These are phyloP conservation scores for Penstemon eatonii DNA, from an alignment of 257 asterid genomes.

Conservation along the genomic window DNA sequence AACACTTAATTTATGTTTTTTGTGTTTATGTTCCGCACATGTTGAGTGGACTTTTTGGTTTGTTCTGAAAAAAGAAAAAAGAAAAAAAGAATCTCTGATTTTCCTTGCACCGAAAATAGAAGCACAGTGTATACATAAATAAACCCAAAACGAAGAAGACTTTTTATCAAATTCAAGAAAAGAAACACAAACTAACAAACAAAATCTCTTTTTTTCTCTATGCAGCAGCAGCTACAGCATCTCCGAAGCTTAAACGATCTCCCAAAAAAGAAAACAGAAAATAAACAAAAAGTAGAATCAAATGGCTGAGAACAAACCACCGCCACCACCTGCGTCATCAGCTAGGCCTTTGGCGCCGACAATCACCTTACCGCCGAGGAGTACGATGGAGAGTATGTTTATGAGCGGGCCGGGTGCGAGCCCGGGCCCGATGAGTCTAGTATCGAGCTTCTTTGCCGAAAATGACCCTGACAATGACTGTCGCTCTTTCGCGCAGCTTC, in stretches of 20 bases:
- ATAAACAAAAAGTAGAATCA: constrained; percentile 27
- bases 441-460: constrained; percentile 69
- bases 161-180: not conserved
- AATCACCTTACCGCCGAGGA: constrained; percentile 52
- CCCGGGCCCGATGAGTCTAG: constrained; percentile 83
- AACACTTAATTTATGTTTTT: no score
- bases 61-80: no score
- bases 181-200: not conserved
- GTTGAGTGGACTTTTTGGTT: no score
- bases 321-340: constrained; percentile 40
- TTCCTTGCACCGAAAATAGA: no score
- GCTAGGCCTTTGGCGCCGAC: constrained; percentile 46
- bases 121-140: no score
- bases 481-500: constrained; percentile 83
- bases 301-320: constrained; percentile 52
- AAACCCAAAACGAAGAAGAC: not conserved
- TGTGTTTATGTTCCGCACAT: no score
- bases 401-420: constrained; percentile 51
- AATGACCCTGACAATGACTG: constrained; percentile 64
- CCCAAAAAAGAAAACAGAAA: not conserved
- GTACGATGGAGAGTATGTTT: constrained; percentile 47
- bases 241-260: constrained; percentile 1
- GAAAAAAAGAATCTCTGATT: no score
- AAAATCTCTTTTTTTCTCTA: constrained; percentile 7
- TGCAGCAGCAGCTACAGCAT: not conserved